Conservation (phyloP, 2,329 filamentous ascomycete species). For the Cercospora sp. region DNA sequence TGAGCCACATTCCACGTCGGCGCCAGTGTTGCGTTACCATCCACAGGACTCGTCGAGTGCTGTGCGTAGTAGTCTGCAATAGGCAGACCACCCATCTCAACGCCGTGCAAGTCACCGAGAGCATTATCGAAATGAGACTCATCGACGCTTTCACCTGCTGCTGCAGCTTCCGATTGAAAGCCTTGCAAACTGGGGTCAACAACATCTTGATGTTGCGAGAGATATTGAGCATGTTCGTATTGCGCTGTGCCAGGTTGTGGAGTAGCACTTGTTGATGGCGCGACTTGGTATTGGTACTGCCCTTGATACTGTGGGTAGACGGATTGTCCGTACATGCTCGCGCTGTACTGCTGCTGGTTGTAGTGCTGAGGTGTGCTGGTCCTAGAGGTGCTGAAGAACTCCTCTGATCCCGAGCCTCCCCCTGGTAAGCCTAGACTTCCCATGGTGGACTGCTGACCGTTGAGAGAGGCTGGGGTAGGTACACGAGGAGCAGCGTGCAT, state of each 20-base stretch:
- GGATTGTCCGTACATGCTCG: slow-evolving; percentile 28
- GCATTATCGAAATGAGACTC: slow-evolving; percentile 37
- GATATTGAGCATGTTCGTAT: slow-evolving; percentile 38
- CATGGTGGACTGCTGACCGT: slow-evolving; percentile 31
- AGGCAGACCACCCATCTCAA: slow-evolving; percentile 29
- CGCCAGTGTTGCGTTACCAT: slow-evolving; percentile 31
- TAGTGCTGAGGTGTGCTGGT: slow-evolving; percentile 37
- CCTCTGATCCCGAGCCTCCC: slow-evolving; percentile 34
- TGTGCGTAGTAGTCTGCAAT: slow-evolving; percentile 31
- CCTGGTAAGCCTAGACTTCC: slow-evolving; percentile 39
- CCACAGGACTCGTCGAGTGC: slow-evolving; percentile 29
- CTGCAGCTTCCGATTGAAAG: slow-evolving; percentile 24
- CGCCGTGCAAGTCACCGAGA: slow-evolving; percentile 30
- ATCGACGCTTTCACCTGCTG: slow-evolving; percentile 13
- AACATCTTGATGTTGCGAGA: slow-evolving; percentile 36
- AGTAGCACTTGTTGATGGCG: slow-evolving; percentile 19
- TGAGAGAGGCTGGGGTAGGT: slow-evolving; percentile 32
- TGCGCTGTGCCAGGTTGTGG: slow-evolving; percentile 29
- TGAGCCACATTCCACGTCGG: slow-evolving; percentile 32
- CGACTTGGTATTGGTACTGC: slow-evolving; percentile 26
- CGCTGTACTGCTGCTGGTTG: slow-evolving; percentile 19
- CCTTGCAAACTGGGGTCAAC: slow-evolving; percentile 37
- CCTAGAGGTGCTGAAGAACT: slow-evolving; percentile 34
- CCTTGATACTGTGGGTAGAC: slow-evolving; percentile 33
- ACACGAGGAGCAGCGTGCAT: slow-evolving; percentile 29